These are phyloP conservation scores for Chrysochromulina parva DNA, from an alignment of 78 protist genomes.

Conservation along the genomic window DNA sequence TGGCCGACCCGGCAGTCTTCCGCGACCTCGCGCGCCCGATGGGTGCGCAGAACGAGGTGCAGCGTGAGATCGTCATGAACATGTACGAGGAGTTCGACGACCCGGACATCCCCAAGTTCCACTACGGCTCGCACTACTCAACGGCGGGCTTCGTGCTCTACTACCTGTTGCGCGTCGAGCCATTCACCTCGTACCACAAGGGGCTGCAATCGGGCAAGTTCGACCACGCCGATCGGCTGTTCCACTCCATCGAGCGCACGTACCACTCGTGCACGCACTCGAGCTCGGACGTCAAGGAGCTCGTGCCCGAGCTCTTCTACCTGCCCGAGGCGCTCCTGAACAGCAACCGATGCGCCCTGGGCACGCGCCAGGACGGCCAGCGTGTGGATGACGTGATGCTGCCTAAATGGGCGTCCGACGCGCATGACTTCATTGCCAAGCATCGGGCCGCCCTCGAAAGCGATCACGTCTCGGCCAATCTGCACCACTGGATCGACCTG, in stretches of 20 bases:
- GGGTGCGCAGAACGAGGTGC: slow-evolving; percentile 79
- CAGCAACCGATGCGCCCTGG: slow-evolving; percentile 33
- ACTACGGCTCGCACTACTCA: slow-evolving; percentile 93
- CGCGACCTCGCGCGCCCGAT: slow-evolving; percentile 94
- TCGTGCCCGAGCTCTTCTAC: slow-evolving; percentile 84
- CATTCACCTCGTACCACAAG: slow-evolving; percentile 78
- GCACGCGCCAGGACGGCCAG: slow-evolving; percentile 21
- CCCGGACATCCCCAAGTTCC: slow-evolving; percentile 68
- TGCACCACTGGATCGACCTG: slow-evolving; percentile 97
- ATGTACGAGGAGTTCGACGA: slow-evolving; percentile 61
- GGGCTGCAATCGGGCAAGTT: slow-evolving; percentile 84
- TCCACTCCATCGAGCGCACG: slow-evolving; percentile 69
- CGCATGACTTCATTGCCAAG: slow-evolving; percentile 69
- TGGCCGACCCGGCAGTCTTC: slow-evolving; percentile 68
- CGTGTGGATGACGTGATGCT: slow-evolving; percentile 71
- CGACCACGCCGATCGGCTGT: slow-evolving; percentile 96
- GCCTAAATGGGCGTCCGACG: slow-evolving; percentile 93
- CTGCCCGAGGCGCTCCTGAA: slow-evolving; percentile 64
- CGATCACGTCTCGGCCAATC: slow-evolving; percentile 76
- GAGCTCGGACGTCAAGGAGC: slow-evolving; percentile 63
- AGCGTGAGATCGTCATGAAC: slow-evolving; percentile 52
- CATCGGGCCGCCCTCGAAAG: slow-evolving; percentile 79
- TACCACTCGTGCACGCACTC: slow-evolving; percentile 56
- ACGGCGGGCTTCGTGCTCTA: slow-evolving; percentile 65
- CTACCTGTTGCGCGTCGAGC: slow-evolving; percentile 91